Base-by-base conservation (phyloP, 2,329 filamentous ascomycete genomes). In the Simplicillium aogashimaense region DNA sequence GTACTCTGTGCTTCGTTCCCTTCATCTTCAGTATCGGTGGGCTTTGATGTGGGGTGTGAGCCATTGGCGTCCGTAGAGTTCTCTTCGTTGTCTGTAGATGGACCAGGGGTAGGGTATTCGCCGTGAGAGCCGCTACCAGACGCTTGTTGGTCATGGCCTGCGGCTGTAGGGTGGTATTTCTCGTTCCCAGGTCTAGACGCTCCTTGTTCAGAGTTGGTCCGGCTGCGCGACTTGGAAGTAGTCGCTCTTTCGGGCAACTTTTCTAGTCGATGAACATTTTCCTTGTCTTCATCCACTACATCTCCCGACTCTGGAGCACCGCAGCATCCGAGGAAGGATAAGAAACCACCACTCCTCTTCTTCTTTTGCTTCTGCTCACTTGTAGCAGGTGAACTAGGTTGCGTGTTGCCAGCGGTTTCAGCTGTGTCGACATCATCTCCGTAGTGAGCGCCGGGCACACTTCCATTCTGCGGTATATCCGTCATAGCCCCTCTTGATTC, bases 291-390 rank as follows among this genome's bases (percentile, higher is more conserved):
- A 36, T 75, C 70, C 37, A 76, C 60, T 6, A 61, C 55, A 46
- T 76, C 72, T 13, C 71, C 69, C 47, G 74, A 69, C 46, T 81
- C 78, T 37, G 79, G 76, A 32, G 77, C 70, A 41, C 68, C 70
- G 57, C 82, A 86, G 63, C 82, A 86, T 44, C 72, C 77, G 43
- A 86, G 66, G 40, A 86, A 70, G 17, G 74, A 65, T 29, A 78
- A 57, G 35, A 79, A 58, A n/a, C 72, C 70, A 43, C 69, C 67
- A 39, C 63, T 67, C 54, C 67, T 70, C 56, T 72, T 74, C 60
- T 76, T 76, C 60, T 76, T 76, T 57, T 65, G 66, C 53, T 69
- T 71, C 43, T 67, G 62, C 29, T 65, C 59, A 39, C 66, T 66
- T 38, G 64, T 63, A 8, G 59, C 64, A 25, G 73, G 70, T 29